These are phyloP conservation scores for Colletotrichum sp. DNA, from an alignment of 2,329 filamentous ascomycete genomes.

Conservation along the genomic window DNA sequence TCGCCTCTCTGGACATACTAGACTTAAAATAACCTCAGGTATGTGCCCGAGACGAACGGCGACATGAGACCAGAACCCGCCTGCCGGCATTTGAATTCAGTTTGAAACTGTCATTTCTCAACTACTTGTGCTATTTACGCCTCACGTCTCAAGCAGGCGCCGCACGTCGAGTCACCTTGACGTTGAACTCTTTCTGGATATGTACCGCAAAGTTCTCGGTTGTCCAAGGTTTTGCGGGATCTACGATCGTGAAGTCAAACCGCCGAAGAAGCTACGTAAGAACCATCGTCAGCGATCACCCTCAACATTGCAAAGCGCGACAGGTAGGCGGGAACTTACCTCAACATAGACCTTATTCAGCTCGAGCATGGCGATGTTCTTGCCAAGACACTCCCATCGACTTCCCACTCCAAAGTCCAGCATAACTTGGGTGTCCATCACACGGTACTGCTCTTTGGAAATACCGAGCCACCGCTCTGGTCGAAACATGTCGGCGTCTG, in stretches of 20 bases:
- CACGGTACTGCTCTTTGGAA: constrained; percentile 28
- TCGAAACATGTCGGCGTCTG: constrained; percentile 35
- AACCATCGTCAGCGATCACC: not conserved
- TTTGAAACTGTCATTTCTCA: not conserved
- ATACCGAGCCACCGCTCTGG: constrained; percentile 43
- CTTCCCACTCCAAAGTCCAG: constrained; percentile 44
- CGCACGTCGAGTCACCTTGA: constrained; percentile 12
- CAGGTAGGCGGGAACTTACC: constrained; percentile 29
- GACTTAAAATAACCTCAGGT: not conserved
- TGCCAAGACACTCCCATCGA: constrained; percentile 41
- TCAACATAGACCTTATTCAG: constrained; percentile 44
- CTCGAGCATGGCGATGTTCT: constrained; percentile 41
- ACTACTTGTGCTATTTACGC: not conserved
- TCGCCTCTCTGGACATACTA: not conserved
- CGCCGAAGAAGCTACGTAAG: constrained; percentile 27
- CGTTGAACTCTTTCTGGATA: constrained; percentile 29
- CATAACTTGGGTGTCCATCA: constrained; percentile 38
- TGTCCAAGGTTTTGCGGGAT: constrained; percentile 32
- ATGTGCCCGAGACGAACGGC: not conserved
- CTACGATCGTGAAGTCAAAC: constrained; percentile 27
- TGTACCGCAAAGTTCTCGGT: constrained; percentile 31
- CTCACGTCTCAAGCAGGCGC: not conserved
- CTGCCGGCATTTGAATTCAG: not conserved
- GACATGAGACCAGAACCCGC: not conserved
- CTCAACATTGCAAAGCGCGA: not conserved